phyloP scores from a whole-genome alignment of 768 basidiomycete species.

The Termitomyces sp. region DNA sequence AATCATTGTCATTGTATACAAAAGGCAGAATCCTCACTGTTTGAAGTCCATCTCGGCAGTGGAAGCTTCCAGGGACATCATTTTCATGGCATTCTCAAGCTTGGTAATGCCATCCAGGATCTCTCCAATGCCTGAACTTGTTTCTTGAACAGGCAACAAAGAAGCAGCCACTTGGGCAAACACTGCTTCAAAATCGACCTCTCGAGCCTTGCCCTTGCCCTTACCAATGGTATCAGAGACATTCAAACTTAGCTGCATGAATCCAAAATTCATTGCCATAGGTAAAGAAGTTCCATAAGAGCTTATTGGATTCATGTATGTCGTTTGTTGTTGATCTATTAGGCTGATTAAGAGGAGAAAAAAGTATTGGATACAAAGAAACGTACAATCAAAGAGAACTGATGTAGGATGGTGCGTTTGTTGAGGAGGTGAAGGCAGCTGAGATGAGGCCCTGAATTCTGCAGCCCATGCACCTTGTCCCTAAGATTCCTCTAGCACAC shows the following conservation, averaged over 20 bases:
- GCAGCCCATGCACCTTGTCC: constrained; percentile 43
- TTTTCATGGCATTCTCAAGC: constrained; percentile 33
- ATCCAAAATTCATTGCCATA: constrained; percentile 28
- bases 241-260: constrained; percentile 29
- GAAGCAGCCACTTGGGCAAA: constrained; percentile 65
- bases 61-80: constrained; percentile 25
- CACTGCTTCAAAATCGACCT: constrained; percentile 81
- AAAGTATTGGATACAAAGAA: neutral
- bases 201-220: constrained; percentile 76
- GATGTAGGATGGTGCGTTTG: constrained; percentile 26
- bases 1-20: neutral
- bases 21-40: constrained; percentile 32
- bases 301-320: constrained; percentile 28
- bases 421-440: constrained; percentile 18
- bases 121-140: constrained; percentile 49
- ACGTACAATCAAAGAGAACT: constrained; percentile 34
- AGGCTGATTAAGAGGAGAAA: neutral
- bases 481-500: constrained; percentile 26
- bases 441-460: constrained; percentile 41
- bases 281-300: constrained; percentile 33
- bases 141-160: constrained; percentile 30
- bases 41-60: constrained; percentile 38
- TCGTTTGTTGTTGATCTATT: constrained; percentile 37
- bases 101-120: constrained; percentile 35
- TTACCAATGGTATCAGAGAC: constrained; percentile 27